These are phyloP conservation scores for Orbilia ellipsospora DNA, from an alignment of 2,329 filamentous ascomycete species.

Conservation along the genomic window DNA sequence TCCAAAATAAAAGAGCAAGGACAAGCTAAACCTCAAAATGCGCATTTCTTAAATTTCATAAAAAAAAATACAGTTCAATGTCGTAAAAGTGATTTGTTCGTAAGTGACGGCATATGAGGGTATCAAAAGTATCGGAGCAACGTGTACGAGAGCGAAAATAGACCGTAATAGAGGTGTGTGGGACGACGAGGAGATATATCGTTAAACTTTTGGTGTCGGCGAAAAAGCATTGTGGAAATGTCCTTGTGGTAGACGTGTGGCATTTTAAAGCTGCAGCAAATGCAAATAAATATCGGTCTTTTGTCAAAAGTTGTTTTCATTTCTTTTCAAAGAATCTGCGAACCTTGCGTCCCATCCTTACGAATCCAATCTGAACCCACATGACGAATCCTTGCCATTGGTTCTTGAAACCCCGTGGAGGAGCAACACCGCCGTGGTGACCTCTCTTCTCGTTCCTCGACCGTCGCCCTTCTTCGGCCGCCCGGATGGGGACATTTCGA, in stretches of 20 bases:
- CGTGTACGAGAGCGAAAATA: not conserved
- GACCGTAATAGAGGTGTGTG: constrained; percentile 8
- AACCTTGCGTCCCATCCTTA: constrained; percentile 55
- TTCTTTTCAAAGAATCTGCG: constrained; percentile 53
- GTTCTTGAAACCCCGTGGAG: constrained; percentile 41
- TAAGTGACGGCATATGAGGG: constrained; percentile 5
- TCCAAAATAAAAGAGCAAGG: not conserved
- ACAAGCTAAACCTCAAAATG: constrained; percentile 14
- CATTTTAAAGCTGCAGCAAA: constrained; percentile 36
- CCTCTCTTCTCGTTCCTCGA: constrained; percentile 42
- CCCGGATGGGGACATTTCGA: constrained; percentile 39
- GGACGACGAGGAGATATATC: not conserved
- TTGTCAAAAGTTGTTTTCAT: constrained; percentile 13
- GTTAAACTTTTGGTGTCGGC: not conserved
- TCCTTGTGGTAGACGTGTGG: too few relatives aligned
- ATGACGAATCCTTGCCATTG: constrained; percentile 54
- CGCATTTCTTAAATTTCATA: constrained; percentile 6
- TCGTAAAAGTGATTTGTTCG: constrained; percentile 9
- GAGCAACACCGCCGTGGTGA: not conserved
- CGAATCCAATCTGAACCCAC: constrained; percentile 54
- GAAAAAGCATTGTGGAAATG: not conserved
- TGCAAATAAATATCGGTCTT: constrained; percentile 37
- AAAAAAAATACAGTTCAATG: constrained; percentile 13
- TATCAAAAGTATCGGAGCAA: constrained; percentile 8
- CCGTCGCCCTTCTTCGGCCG: constrained; percentile 37